Conservation (phyloP, 1,284 basidiomycete species). For the Ustilago vetiveriae region DNA sequence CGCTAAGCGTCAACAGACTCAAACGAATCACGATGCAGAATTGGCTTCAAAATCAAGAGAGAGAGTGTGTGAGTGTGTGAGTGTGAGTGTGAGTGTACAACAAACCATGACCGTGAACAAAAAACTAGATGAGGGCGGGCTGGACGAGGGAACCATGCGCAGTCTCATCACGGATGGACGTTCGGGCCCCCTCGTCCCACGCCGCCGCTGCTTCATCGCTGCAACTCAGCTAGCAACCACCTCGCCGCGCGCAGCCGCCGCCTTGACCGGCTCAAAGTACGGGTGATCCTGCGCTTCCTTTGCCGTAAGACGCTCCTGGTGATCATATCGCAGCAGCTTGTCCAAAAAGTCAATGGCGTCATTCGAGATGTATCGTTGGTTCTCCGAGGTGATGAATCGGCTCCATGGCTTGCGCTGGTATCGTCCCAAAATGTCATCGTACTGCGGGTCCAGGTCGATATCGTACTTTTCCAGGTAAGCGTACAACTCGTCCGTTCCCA, state of each 20-base stretch:
- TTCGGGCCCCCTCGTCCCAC: no score
- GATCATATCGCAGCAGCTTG: conserved; percentile 93
- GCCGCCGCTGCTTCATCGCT: no score
- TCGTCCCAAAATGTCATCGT: conserved; percentile 66
- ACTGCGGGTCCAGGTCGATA: conserved; percentile 73
- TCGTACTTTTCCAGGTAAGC: conserved; percentile 72
- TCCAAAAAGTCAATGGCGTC: conserved; percentile 81
- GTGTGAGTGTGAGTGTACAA: neutral
- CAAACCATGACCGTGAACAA: conserved; percentile 1
- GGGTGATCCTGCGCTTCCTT: conserved; percentile 67
- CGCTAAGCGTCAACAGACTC: no score
- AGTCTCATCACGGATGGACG: no score
- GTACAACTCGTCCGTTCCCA: conserved; percentile 95
- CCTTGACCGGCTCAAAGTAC: conserved; percentile 62
- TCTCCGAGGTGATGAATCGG: conserved; percentile 73
- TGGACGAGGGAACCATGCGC: neutral
- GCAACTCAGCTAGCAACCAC: conserved; percentile 33
- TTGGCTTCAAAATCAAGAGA: neutral
- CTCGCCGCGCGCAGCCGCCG: conserved; percentile 44
- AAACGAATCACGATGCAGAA: neutral
- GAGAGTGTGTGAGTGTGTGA: no score
- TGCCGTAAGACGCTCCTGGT: conserved; percentile 94
- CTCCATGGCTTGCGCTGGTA: conserved; percentile 89
- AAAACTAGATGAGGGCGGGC: neutral
- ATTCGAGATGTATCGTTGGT: conserved; percentile 96